Base-by-base conservation (phyloP, 2,329 filamentous ascomycete genomes). In the Cordyceps javanica region DNA sequence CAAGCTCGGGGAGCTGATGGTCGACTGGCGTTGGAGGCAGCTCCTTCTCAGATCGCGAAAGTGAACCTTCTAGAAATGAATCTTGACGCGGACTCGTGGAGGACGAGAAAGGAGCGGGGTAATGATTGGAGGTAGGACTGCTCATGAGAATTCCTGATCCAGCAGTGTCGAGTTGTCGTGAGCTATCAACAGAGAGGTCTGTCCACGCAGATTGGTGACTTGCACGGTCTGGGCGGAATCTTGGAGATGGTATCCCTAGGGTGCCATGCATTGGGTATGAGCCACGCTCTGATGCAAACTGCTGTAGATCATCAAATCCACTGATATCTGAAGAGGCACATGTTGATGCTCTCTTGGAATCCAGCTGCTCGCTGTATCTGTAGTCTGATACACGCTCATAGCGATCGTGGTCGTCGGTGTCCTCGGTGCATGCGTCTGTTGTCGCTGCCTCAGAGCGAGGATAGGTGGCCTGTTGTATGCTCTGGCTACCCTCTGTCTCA, bases 141-240 rank as follows among this genome's bases (percentile, higher is more conserved):
- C 42, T 49, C 50, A 49, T 9, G 51, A 54, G 49, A 36, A 32
- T 51, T 48, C 53, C 30, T 23, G 50, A 49, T n/a, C 55, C 39
- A 44, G 55, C 14, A 55, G 58, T 44, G 59, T 54, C 26, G 48
- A 59, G 16, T 16, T 46, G 46, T 59, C 81, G 78, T 21, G 72
- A 74, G 59, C 79, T 83, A 16, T 81, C 80, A 10, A 84, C 71
- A 0, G 82, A 82, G 60, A 81, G 78, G 64, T 85, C 82, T 26
- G 82, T 85, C 82, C 82, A 85, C n/a, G 75, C 72, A 2, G 82
- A 83, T 55, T 79, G 77, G 50, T 82, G 79, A 61, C 82, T 85
- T 21, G 71, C 69, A 38, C 81, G 74, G 59, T 82, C 67, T 73
- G 59, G 71, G 68, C 42, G 75, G 68, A 53, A 74, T 66, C 51